These are phyloP conservation scores for Rhynchospora tenuis DNA, from an alignment of 176 grass and related monocot genomes.

Conservation along the genomic window DNA sequence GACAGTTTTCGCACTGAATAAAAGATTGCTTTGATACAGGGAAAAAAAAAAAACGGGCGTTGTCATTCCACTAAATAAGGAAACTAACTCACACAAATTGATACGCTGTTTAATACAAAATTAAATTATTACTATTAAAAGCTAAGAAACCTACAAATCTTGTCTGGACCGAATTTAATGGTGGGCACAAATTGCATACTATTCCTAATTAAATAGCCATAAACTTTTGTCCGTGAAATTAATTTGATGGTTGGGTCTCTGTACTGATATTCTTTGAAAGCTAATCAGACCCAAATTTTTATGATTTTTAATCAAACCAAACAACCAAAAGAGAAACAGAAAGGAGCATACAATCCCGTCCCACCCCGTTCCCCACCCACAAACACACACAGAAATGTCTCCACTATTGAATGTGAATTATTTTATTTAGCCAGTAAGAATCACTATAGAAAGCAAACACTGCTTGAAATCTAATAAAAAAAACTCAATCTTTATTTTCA, in stretches of 20 bases:
- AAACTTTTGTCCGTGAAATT: neutral
- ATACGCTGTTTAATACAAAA: neutral
- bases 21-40: neutral
- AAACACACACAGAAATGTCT: neutral
- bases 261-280: neutral
- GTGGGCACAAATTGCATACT: neutral
- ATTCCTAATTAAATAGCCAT: neutral
- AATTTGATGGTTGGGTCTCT: neutral
- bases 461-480: neutral
- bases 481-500: neutral
- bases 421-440: neutral
- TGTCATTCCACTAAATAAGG: neutral
- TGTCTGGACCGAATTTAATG: neutral
- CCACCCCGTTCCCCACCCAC: neutral
- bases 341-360: neutral
- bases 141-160: neutral
- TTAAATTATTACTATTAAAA: neutral
- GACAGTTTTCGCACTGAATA: slow-evolving; percentile 18
- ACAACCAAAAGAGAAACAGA: neutral
- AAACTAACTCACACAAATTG: neutral
- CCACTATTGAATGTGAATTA: neutral
- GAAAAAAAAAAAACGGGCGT: neutral
- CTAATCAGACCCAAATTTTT: neutral
- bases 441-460: neutral
- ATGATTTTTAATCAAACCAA: neutral